Evolutionary conservation across 495 filamentous ascomycete genomes (phyloP).

Genomic region (Xeromyces bisporus): DNA sequence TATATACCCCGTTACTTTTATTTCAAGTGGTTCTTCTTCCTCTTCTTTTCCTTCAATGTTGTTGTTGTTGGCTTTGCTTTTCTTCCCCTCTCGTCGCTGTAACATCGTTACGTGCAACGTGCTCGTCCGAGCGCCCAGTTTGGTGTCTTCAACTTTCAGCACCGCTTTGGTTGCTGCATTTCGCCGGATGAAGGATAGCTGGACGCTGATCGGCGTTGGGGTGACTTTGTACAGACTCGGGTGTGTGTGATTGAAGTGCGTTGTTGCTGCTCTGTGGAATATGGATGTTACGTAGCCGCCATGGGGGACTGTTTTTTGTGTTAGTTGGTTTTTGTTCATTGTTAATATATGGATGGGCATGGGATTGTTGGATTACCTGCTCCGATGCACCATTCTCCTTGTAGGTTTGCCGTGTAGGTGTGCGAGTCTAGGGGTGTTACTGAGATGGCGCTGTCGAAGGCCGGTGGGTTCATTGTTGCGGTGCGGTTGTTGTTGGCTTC

Average conservation of each 20-base stretch:
- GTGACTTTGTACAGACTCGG: slow-evolving; percentile 39
- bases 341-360: too few relatives aligned
- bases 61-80: slow-evolving; percentile 8
- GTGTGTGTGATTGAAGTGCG: slow-evolving; percentile 51
- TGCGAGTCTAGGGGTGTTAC: slow-evolving; percentile 32
- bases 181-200: slow-evolving; percentile 57
- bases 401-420: slow-evolving; percentile 36
- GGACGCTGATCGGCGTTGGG: slow-evolving; percentile 41
- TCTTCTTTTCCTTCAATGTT: slow-evolving; percentile 8
- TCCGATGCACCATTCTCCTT: slow-evolving; percentile 43
- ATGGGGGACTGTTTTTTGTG: slow-evolving; percentile 47
- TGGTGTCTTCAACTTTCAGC: slow-evolving; percentile 52
- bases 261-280: slow-evolving; percentile 40
- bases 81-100: slow-evolving; percentile 20
- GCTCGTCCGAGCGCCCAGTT: slow-evolving; percentile 52
- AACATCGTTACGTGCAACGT: slow-evolving; percentile 51
- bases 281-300: slow-evolving; percentile 60
- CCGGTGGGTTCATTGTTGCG: slow-evolving; percentile 1
- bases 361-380: too few relatives aligned
- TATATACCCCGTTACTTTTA: slow-evolving; percentile 51
- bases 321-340: too few relatives aligned
- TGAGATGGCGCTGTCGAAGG: slow-evolving; percentile 34
- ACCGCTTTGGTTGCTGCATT: slow-evolving; percentile 44
- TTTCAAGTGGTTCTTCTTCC: slow-evolving; percentile 13
- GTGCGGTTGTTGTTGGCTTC: too few relatives aligned